Base-by-base conservation (phyloP, 2,329 filamentous ascomycete species). In the Cryphonectria naterciae region DNA sequence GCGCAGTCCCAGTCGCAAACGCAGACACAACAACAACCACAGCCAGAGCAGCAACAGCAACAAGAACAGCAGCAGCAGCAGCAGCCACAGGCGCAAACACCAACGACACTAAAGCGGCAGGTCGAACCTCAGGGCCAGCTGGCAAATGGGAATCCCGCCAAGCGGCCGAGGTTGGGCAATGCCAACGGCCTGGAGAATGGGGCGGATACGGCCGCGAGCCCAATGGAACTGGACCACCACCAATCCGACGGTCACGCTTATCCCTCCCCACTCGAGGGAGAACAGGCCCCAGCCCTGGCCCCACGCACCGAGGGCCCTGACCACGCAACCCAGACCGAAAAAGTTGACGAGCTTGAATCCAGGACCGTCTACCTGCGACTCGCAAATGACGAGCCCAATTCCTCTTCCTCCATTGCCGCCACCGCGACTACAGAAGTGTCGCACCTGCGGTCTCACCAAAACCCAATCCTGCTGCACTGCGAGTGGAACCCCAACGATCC, bases 401-500 rank as follows among this genome's bases (percentile, higher is more conserved):
- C 76, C 37, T 77, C 81, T 60, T 77, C 79, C 49, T 76, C 79
- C 71, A 77, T 77, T 73, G 76, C 79, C 74, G 80, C 77, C 75
- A 80, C 77, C 74, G 76, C 75, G 76, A 79, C 76, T 72, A 79
- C 81, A 56, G 79, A 81, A 65, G 76, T 80, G 71, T 77, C 76
- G 65, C 76, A 79, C 71, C 76, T 78, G 64, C 77, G 75, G 77
- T 75, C 78, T 74, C 78, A 78, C 78, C 86, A 88, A 78, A 87
- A 85, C 80, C 87, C 89, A 78, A 85, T 90, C 77, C 82, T 91
- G 80, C 85, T 91, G 83, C 88, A 90, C 81, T 91, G 89, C 85
- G 88, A 90, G 84, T 91, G 88, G 87, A 90, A 87, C 84, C 89
- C 89, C 75, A 84, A 80, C 80, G 86, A 91, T 83, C 86, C 89